Evolutionary conservation across 2,329 filamentous ascomycete genomes (phyloP), one percentile per base, ranked within the genome.

Genomic region (Beauveria pseudobassiana): DNA sequence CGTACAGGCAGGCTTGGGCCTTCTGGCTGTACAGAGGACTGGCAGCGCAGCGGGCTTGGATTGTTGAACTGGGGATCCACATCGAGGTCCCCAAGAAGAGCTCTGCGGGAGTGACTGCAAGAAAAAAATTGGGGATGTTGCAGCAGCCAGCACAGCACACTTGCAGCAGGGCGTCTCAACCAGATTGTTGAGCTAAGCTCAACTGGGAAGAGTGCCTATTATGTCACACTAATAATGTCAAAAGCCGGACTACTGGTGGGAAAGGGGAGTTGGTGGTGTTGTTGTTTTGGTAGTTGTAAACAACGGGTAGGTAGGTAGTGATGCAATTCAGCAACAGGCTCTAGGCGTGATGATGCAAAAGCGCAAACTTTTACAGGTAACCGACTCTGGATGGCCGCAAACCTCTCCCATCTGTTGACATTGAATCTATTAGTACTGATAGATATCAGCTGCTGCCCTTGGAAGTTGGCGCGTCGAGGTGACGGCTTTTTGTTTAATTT

Each of bases 141-240:
- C 55, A 59, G 51, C 48, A 43, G 24, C 45, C 61, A 63, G 59
- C 65, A 64, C 67, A 63, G 66, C 64, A 67, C 67, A 48, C 58
- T 42, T 54, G 42, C 67, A 70, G 68, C 65, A 22, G 28, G 68
- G 65, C 69, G 74, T 67, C 77, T 78, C 77, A 78, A 78, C 76
- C 75, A 79, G 77, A 76, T 76, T 70, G 43, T 22, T 9, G 52
- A 53, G 62, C 75, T 75, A 76, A 63, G 7, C 73, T 69, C 43
- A 62, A 67, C 64, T 18, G 0, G 67, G 73, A 26, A 46, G 28
- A 26, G 58, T 14, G n/a, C 14, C 16, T 18, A 24, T 10, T 60
- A n/a, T 42, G 58, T 20, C 5, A 34, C 40, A 53, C 49, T 60
- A 54, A 43, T 43, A 30, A 30, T 10, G 48, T 52, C 38, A 59